phyloP scores from a whole-genome alignment of 768 basidiomycete genomes.

The Tylopilus cervinicoccineus region DNA sequence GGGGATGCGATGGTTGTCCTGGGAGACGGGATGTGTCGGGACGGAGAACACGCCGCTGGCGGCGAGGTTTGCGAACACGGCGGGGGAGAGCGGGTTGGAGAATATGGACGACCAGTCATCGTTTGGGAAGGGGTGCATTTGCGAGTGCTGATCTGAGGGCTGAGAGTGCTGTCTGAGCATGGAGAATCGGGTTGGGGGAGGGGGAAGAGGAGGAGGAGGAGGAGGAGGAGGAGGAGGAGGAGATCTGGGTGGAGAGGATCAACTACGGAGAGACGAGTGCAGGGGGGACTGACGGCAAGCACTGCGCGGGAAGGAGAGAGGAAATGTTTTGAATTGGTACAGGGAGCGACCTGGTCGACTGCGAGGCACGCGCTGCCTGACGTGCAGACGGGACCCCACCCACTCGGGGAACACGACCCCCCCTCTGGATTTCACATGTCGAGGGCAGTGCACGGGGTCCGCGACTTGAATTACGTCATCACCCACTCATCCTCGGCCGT shows the following conservation, averaged over 20 bases:
- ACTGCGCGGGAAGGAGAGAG: no score
- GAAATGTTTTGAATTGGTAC: no score
- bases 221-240: no score
- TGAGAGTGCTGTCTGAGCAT: conserved; percentile 18
- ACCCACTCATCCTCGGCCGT: conserved; percentile 13
- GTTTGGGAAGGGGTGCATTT: conserved; percentile 23
- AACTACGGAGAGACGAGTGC: neutral
- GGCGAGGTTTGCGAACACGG: conserved; percentile 57
- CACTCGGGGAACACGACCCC: conserved; percentile 13
- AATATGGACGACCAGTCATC: conserved; percentile 58
- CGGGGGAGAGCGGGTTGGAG: conserved; percentile 57
- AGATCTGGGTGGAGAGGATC: no score
- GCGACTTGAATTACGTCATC: conserved; percentile 18
- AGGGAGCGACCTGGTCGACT: no score
- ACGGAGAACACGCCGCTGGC: conserved; percentile 54
- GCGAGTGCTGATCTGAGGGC: conserved; percentile 12
- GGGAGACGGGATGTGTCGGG: conserved; percentile 15
- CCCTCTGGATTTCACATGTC: conserved; percentile 29
- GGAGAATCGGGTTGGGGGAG: neutral
- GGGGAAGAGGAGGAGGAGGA: conserved; percentile 9
- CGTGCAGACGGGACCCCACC: neutral
- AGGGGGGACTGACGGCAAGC: neutral
- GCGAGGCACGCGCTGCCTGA: conserved; percentile 12
- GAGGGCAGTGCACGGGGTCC: conserved; percentile 13
- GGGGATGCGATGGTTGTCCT: conserved; percentile 31